Conservation (phyloP, 495 filamentous ascomycete genomes). For the Cudoniella acicularis region DNA sequence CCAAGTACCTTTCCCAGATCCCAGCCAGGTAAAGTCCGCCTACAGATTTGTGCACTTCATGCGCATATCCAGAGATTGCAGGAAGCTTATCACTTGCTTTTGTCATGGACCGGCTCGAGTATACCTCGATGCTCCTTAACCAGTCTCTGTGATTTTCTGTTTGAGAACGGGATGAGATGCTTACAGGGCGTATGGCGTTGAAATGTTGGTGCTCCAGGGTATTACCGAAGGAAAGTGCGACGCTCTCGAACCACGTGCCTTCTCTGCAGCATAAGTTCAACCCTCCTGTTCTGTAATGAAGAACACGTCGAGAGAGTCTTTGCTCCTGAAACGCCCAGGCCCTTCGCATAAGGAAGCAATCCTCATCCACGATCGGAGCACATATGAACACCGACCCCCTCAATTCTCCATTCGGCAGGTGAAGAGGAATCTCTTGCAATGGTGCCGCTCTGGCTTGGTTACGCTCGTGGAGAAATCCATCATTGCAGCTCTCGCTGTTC, state of each 20-base stretch:
- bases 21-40: background rate
- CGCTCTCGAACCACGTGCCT: background rate
- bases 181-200: background rate
- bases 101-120: background rate
- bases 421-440: too few relatives aligned
- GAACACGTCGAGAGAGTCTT: background rate
- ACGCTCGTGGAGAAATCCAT: too few relatives aligned
- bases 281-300: background rate
- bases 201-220: too few relatives aligned
- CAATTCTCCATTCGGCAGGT: too few relatives aligned
- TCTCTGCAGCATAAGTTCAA: background rate
- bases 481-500: too few relatives aligned
- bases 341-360: background rate
- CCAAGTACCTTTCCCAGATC: background rate
- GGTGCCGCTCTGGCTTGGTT: too few relatives aligned
- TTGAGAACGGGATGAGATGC: background rate
- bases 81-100: background rate
- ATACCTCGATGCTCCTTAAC: background rate
- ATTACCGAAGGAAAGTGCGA: background rate
- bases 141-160: background rate
- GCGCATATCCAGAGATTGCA: background rate
- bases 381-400: too few relatives aligned
- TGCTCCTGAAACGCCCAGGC: background rate
- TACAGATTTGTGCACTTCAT: background rate
- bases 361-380: too few relatives aligned